These are phyloP conservation scores for Fonsecaea nubica DNA, from an alignment of 2,329 filamentous ascomycete genomes.

Conservation along the genomic window DNA sequence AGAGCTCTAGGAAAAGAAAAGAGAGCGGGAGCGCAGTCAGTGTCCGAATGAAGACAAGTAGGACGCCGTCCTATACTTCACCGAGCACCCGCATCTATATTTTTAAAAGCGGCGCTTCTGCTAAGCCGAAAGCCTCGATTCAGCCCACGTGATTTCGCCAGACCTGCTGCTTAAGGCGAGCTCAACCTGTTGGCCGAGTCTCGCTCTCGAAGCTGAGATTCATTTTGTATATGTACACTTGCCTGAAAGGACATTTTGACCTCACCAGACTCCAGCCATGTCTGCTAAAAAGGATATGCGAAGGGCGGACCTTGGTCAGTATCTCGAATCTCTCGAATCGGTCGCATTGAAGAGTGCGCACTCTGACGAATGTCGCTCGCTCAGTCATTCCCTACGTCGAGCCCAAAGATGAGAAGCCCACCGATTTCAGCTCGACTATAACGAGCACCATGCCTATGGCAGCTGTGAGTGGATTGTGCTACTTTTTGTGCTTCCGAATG, in stretches of 20 bases:
- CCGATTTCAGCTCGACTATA: conserved; percentile 72
- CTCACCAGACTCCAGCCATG: conserved; percentile 54
- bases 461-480: conserved; percentile 61
- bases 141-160: not conserved
- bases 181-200: not conserved
- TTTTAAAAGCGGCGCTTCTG: not conserved
- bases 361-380: not conserved
- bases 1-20: not conserved
- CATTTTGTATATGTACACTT: not conserved
- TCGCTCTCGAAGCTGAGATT: not conserved
- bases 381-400: conserved; percentile 88
- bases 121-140: too few species aligned
- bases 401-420: conserved; percentile 68
- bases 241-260: not conserved
- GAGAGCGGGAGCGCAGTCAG: not conserved
- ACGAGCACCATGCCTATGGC: conserved; percentile 90
- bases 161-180: not conserved
- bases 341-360: conserved; percentile 6
- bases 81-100: accelerated
- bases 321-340: not conserved
- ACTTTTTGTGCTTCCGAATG: not conserved
- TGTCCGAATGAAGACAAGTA: not conserved
- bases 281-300: conserved; percentile 77
- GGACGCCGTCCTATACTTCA: not conserved
- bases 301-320: conserved; percentile 72